Evolutionary conservation across 2,329 filamentous ascomycete species (phyloP), one percentile per base, ranked within the genome.

Genomic region (Cytospora chrysosperma): DNA sequence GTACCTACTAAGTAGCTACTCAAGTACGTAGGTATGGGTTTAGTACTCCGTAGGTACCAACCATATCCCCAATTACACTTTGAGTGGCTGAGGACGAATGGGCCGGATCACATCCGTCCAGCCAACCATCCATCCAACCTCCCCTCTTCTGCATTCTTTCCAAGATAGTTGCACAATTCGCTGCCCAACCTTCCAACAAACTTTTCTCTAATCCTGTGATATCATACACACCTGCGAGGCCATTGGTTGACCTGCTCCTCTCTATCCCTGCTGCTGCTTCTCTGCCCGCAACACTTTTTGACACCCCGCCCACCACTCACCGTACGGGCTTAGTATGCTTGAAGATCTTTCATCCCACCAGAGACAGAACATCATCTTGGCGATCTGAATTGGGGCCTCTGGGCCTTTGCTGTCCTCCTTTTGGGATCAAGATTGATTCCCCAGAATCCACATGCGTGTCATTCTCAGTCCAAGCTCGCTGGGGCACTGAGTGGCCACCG

Each of bases 91-190:
- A 19, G 19, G n/a, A 47, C 40, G 27, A 12, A 34, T 43, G 58
- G 58, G 6, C 27, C 58, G 58, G 58, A 55, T 61, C 58, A 61
- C 51, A 61, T 61, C 58, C 58, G 58, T 30, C 58, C 15, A 21
- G 15, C 32, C 50, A n/a, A 17, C 13, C 50, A 34, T n/a, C 28
- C 50, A n/a, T 24, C 13, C 50, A 34, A n/a, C 28, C 50, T 30
- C 40, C 26, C 27, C 32, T 9, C 8, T 37, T 27, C 58, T 60
- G 57, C 57, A 30, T 34, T 43, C 19, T 28, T 52, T 28, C 57
- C 57, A 49, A 32, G 49, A 40, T 19, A 34, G 32, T 55, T 49
- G 47, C 58, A 34, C 28, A 37, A 24, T 19, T 61, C 37, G 51
- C 27, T 34, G 59, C 51, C 59, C 59, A 61, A 61, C 47, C 27